A percentile compares a stretch with the other conserved stretches of the same genome.
These are phyloP conservation scores for Phytophthora niederhauseri DNA, from an alignment of 352 stramenopile species.

Conservation along the genomic window DNA sequence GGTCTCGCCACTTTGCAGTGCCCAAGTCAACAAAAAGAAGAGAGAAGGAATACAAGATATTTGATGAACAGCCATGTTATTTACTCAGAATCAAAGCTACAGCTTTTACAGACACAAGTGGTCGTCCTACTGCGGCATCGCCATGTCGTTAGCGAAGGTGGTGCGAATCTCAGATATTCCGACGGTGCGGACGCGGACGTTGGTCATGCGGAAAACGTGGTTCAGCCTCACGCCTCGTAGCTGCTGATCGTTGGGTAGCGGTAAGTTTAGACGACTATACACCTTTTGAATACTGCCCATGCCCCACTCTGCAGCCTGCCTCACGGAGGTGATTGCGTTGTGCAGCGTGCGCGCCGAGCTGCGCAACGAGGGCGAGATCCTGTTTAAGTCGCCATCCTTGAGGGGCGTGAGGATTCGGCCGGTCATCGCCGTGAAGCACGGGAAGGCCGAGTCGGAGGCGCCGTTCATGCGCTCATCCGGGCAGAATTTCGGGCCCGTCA, in stretches of 20 bases:
- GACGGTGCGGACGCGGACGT: neutral
- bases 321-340: neutral
- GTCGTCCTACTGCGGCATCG: neutral
- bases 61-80: neutral
- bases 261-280: neutral
- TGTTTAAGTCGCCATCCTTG: neutral
- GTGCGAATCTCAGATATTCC: neutral
- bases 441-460: slow-evolving; percentile 3
- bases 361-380: neutral
- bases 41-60: neutral
- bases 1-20: neutral
- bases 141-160: slow-evolving; percentile 1
- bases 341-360: slow-evolving; percentile 1
- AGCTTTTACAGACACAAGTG: neutral
- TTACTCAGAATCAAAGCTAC: neutral
- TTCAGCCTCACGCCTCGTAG: neutral
- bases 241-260: neutral
- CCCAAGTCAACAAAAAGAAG: neutral
- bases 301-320: slow-evolving; percentile 1
- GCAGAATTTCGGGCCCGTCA: neutral
- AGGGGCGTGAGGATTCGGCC: neutral
- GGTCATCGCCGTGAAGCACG: neutral
- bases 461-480: neutral
- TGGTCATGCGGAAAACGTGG: neutral
- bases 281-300: neutral